A percentile compares a stretch with the other conserved stretches of the same genome.
Conservation (phyloP, 1,284 basidiomycete species). For the Termitomyces sp. region DNA sequence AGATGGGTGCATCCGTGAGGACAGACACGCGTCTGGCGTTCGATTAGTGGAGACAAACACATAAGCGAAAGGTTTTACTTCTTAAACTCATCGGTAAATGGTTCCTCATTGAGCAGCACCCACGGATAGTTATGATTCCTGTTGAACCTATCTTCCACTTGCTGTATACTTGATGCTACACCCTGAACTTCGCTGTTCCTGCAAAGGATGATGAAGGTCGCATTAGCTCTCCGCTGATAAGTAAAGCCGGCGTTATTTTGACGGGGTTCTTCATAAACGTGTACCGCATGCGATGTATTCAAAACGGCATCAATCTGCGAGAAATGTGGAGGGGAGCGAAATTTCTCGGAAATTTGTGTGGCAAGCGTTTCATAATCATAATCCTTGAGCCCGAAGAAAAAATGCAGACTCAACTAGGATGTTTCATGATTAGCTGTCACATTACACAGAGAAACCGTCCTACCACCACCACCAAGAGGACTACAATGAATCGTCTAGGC, state of each 20-base stretch:
- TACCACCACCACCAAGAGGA: conserved; percentile 39
- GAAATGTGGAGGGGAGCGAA: not conserved
- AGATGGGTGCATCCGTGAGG: conserved; percentile 34
- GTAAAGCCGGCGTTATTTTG: conserved; percentile 11
- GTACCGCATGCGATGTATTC: not conserved
- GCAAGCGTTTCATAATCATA: conserved; percentile 24
- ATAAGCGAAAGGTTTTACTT: conserved; percentile 28
- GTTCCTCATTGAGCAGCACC: conserved; percentile 69
- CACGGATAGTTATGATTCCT: conserved; percentile 63
- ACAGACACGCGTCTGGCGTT: conserved; percentile 49
- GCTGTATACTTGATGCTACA: conserved; percentile 32
- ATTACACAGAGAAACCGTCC: conserved; percentile 19
- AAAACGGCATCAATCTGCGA: not conserved
- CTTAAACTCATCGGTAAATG: conserved; percentile 68
- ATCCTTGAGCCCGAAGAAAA: conserved; percentile 31
- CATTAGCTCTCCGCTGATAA: conserved; percentile 31
- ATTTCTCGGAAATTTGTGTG: conserved; percentile 5
- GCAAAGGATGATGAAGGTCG: conserved; percentile 40
- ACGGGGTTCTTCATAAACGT: conserved; percentile 1
- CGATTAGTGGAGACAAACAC: not conserved
- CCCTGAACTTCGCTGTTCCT: conserved; percentile 37
- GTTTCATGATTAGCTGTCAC: not conserved
- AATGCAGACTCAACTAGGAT: conserved; percentile 32
- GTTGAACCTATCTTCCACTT: conserved; percentile 61
- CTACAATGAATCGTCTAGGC: conserved; percentile 15